Base-by-base conservation (phyloP, 148 eudicot species). In the Oxyria digyna region DNA sequence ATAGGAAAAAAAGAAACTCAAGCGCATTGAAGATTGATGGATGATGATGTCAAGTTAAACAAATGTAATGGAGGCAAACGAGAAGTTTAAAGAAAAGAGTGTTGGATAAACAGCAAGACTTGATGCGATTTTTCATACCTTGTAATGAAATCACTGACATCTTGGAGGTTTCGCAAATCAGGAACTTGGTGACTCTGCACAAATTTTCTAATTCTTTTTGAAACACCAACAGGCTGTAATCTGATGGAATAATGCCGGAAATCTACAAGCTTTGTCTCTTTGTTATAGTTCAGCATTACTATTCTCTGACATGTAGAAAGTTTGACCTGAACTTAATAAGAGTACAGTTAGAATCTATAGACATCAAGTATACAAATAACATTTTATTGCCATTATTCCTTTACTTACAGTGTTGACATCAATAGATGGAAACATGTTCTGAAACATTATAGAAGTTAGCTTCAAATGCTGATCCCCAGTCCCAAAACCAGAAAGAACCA, bases 401-500 rank as follows among this genome's bases (percentile, higher is more conserved):
- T 73, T 63, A 83, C 95, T 85, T 84, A 93, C 96, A 33, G 98
- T 93, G 67, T 93, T 93, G 55, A 93, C 84, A 84, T 93, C 98
- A 62, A 93, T 93, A 77, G 95, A 87, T 15, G 98, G 98, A 77
- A 93, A 93, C 73, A 93, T 87, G 78, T 90, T 87, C 81, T 89
- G 96, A 74, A 93, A 93, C 82, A 93, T 79, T 59, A 82, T 81
- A 29, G 98, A 87, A 10, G 81, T 75, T 33, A 89, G 88, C 80
- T 81, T 85, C 72, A 93, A 79, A 75, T 93, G 96, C 62, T 82
- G 88, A 49, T 93, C 92, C 69, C 88, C 95, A 38, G 87, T 82
- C 69, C 96, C 98, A 81, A 93, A 93, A 70, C 98, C 98, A 75
- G 98, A 93, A 42, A 93, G 85, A 70, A 93, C 98, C 78, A 93